Base-by-base conservation (phyloP, 306 rosid species). In the Alnus glutinosa region DNA sequence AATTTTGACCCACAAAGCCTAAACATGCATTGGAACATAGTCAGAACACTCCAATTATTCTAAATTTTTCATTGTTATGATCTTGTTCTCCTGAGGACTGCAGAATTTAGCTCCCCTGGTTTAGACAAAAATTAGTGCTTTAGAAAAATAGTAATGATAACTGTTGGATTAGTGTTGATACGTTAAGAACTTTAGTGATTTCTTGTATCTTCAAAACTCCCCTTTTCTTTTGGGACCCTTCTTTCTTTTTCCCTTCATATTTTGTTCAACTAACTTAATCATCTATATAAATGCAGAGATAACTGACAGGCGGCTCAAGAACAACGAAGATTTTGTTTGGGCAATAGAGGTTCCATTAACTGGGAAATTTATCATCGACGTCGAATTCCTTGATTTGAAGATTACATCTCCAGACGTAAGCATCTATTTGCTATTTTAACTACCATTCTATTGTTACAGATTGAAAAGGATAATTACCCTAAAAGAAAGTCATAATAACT, bases 321-420 rank as follows among this genome's bases (percentile, higher is more conserved):
- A 63, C 83, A 91, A 85, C 79, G 99, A 95, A 23, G 99, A 91
- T 77, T 96, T 96, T 79, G 91, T 93, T 78, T 96, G 99, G 99
- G 86, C 92, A 76, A 80, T 93, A 73, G 99, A 96, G 87, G 93
- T 93, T 79, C 98, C 99, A 44, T 80, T 96, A 58, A 89, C 98
- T 3, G 99, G 99, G 51, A 96, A 96, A 80, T 91, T 91, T 94
- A 91, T 96, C 51, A 93, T 96, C 39, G 99, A 96, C 73, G 89
- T 96, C 51, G 98, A 96, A 83, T 96, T 96, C 86, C 93, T 93
- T 62, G 99, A 96, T 83, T 86, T 96, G 90, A 96, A 96, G 90
- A 87, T 78, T 70, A 71, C 90, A 36, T 83, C 98, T 34, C 88
- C 89, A 57, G 74, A 81, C 82, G 99, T 96, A 83, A 77, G 88